Conservation (phyloP, 2,329 filamentous ascomycete species). For the Ophiostoma perfectum region DNA sequence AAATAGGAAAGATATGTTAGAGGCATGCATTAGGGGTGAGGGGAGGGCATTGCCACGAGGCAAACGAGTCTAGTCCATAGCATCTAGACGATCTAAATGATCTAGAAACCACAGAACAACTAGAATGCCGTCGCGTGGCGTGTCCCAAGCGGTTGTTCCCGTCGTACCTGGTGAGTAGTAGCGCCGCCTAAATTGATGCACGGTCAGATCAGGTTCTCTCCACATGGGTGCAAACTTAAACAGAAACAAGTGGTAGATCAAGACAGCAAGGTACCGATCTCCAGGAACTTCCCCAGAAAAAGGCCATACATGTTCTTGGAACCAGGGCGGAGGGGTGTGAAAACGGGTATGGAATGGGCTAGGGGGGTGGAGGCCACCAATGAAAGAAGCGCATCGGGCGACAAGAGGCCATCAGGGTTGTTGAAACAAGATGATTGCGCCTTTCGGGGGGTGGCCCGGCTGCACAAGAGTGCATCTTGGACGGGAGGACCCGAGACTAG, state of each 20-base stretch:
- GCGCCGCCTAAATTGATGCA: slow-evolving; percentile 56
- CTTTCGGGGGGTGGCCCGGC: background rate
- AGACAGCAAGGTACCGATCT: slow-evolving; percentile 14
- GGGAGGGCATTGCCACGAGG: background rate
- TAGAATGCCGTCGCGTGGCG: slow-evolving; percentile 20
- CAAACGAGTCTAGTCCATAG: background rate
- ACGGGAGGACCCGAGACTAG: slow-evolving; percentile 25
- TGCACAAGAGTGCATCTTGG: slow-evolving; percentile 12
- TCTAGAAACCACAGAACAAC: background rate
- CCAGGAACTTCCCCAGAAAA: slow-evolving; percentile 13
- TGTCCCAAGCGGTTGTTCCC: slow-evolving; percentile 25
- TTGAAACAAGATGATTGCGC: background rate
- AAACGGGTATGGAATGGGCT: slow-evolving; percentile 19
- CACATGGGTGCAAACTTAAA: slow-evolving; percentile 21
- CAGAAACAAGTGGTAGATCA: slow-evolving; percentile 14
- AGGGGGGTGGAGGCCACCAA: slow-evolving; percentile 3
- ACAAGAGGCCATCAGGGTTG: slow-evolving; percentile 26
- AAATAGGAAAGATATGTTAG: slow-evolving; percentile 9
- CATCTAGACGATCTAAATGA: background rate
- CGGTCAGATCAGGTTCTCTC: slow-evolving; percentile 30
- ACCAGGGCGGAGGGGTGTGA: background rate
- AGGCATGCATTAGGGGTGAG: slow-evolving; percentile 29
- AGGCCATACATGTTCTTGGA: slow-evolving; percentile 16
- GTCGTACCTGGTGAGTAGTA: slow-evolving; percentile 66
- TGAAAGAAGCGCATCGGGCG: background rate